Evolutionary conservation across 148 eudicot species (phyloP).

Genomic region (Vaccinium vitisidaea): DNA sequence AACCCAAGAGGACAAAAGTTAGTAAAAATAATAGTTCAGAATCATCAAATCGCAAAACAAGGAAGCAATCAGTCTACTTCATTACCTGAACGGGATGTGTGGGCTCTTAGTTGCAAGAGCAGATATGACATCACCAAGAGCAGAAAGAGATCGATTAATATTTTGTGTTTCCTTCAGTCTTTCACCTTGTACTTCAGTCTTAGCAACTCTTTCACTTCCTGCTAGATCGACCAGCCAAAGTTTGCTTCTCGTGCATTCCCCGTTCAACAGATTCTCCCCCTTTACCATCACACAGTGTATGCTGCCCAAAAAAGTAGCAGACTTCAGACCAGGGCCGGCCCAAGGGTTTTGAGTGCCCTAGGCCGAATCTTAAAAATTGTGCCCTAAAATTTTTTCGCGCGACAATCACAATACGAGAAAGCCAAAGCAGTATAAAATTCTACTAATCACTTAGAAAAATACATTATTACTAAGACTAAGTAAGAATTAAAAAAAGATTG

Average conservation of each 20-base stretch:
- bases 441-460: no score
- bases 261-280: slow-evolving; percentile 76
- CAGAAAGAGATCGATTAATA: slow-evolving; percentile 90
- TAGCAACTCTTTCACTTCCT: slow-evolving; percentile 90
- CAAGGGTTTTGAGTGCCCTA: no score
- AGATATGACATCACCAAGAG: slow-evolving; percentile 93
- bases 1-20: background rate
- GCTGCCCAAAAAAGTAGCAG: slow-evolving; percentile 42
- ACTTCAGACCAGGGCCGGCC: no score
- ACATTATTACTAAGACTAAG: no score
- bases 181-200: slow-evolving; percentile 92
- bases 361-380: no score
- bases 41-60: background rate
- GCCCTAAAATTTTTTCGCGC: no score
- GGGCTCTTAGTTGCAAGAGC: slow-evolving; percentile 82
- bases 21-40: background rate
- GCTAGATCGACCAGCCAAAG: slow-evolving; percentile 92
- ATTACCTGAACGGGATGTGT: slow-evolving; percentile 82
- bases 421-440: no score
- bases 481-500: no score
- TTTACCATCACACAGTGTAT: slow-evolving; percentile 95
- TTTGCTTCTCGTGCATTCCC: slow-evolving; percentile 91
- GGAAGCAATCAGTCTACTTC: background rate
- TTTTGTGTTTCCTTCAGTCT: slow-evolving; percentile 85
- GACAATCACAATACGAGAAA: no score